phyloP scores from a whole-genome alignment of 306 rosid species.

The Cucurbita moschata region DNA sequence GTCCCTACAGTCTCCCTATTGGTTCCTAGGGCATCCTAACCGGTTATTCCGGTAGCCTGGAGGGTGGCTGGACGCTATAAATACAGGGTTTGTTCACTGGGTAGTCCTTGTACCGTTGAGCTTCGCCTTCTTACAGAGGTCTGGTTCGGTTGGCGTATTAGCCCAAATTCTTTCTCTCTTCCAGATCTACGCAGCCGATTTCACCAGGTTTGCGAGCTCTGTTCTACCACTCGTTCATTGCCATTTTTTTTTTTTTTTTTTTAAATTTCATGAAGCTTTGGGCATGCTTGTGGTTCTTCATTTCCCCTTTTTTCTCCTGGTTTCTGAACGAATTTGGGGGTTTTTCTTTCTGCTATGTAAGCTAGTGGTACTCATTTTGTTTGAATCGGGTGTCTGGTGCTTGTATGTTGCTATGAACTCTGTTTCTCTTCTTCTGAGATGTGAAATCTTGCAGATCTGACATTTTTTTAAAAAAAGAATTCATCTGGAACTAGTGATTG shows the following conservation, averaged over 20 bases:
- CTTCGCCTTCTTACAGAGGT: background rate
- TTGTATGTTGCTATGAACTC: background rate
- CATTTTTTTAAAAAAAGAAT: background rate
- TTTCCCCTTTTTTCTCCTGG: background rate
- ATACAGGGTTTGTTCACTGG: background rate
- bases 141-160: constrained; percentile 6
- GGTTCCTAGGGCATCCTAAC: background rate
- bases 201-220: constrained; percentile 8
- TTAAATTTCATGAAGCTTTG: background rate
- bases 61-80: background rate
- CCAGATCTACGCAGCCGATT: constrained; percentile 11
- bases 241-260: background rate
- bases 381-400: background rate
- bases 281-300: background rate
- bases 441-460: constrained; percentile 24
- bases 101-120: constrained; percentile 6
- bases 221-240: background rate
- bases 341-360: background rate
- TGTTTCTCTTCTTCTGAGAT: background rate
- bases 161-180: background rate
- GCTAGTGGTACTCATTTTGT: background rate
- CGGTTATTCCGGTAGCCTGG: constrained; percentile 8
- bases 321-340: background rate
- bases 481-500: background rate
- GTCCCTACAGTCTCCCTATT: background rate